Evolutionary conservation across 1,284 basidiomycete genomes (phyloP), one percentile per base, ranked within the genome.

Genomic region (Bjerkandera adusta): DNA sequence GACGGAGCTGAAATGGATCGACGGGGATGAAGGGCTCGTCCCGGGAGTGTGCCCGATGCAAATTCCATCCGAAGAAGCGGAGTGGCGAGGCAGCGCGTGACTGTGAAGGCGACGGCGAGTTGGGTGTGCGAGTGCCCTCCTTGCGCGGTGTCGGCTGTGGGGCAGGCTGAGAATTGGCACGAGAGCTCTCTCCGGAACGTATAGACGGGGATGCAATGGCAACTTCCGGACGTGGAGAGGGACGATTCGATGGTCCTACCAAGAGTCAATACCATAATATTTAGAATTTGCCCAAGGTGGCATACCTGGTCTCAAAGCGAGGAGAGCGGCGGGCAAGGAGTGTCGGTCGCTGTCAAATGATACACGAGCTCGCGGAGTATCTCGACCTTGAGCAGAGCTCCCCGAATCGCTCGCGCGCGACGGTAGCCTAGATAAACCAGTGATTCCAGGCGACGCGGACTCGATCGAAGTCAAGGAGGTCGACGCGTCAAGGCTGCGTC

Each of bases 21-120:
- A 73, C 56, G 10, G 76, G 71, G 8, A 77, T 58, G 50, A 79
- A 79, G 0, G 73, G 68, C 20, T 79, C 76, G 50, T 79, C 76
- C 6, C 67, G 66, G 13, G 64, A 64, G 29, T 69, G 65, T 6
- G 51, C 29, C 10, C 70, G 67, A 43, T 69, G 68, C 11, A 77
- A 62, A 16, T 58, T 60, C 48, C 57, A 65, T 3, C 61, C 57
- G 52, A 75, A 54, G 2, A 68, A 60, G 36, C 71, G 68, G 0
- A 74, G 59, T 1, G 76, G 76, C 0, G 73, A 76, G 1, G 68
- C 62, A 1, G 69, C 62, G 15, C 76, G 70, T 3, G 72, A 73
- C 34, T 64, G 70, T 7, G 69, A 61, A 0, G 62, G 61, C 1
- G 67, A 69, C 2, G 59, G 58, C 13, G 61, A 61, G 4, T 42